Evolutionary conservation across 1,139 yeast genomes (phyloP).

Genomic region (Saccharomyces hybrid): DNA sequence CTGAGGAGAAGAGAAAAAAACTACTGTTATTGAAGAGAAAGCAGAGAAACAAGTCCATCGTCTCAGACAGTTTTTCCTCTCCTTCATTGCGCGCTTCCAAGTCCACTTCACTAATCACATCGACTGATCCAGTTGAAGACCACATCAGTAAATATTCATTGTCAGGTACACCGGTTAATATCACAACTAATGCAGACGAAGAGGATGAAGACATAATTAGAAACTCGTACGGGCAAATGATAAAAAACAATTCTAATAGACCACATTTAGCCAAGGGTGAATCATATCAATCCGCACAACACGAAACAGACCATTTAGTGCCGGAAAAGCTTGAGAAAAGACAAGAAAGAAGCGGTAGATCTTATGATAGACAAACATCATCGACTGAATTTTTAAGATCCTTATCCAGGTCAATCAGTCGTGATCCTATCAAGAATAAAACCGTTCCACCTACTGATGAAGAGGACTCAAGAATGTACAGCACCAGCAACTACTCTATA

Average conservation of each 20-base stretch:
- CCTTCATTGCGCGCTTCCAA: slow-evolving; percentile 12
- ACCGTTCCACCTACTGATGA: not conserved
- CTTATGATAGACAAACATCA: slow-evolving; percentile 13
- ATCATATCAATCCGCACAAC: slow-evolving; percentile 24
- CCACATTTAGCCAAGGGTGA: slow-evolving; percentile 31
- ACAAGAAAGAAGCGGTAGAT: slow-evolving; percentile 19
- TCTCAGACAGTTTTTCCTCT: slow-evolving; percentile 5
- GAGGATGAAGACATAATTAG: slow-evolving; percentile 14
- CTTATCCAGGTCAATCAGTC: slow-evolving; percentile 25
- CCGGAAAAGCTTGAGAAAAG: not conserved
- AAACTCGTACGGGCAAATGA: slow-evolving; percentile 28
- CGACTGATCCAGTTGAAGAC: slow-evolving; percentile 24
- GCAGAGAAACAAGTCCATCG: slow-evolving; percentile 5
- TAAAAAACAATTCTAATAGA: slow-evolving; percentile 19
- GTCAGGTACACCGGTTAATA: slow-evolving; percentile 4
- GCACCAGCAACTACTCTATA: slow-evolving; percentile 8
- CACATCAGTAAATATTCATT: slow-evolving; percentile 11
- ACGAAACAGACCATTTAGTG: slow-evolving; percentile 6
- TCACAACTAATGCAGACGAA: not conserved
- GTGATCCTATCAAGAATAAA: slow-evolving; percentile 13
- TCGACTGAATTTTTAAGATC: slow-evolving; percentile 27
- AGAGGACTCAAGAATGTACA: not conserved
- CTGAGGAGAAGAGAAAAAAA: slow-evolving; percentile 13
- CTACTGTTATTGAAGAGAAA: slow-evolving; percentile 10
- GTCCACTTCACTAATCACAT: slow-evolving; percentile 22